Base-by-base conservation (phyloP, 208 protist genomes). In the Leptomonas pyrrhocoris region DNA sequence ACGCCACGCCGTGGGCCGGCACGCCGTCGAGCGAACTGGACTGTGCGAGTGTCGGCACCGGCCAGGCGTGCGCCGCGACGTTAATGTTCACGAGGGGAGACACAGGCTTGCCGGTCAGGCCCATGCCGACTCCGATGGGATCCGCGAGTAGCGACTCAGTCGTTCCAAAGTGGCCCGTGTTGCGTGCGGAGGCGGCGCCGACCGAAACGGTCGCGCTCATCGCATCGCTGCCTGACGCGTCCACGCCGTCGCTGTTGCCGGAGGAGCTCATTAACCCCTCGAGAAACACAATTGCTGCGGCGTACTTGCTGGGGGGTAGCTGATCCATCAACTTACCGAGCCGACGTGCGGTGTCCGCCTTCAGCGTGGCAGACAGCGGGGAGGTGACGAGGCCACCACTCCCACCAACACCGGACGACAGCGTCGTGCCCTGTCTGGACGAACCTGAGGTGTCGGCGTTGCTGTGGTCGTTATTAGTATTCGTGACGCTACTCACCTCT, bases 281-380 rank as follows among this genome's bases (percentile, higher is more conserved):
- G 7, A 94, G 30, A 45, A 92, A 92, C 0, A 85, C 84, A 27
- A 87, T 66, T 0, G 79, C 84, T 5, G 86, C 77, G 9, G 77
- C 66, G 56, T 89, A 84, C 64, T 89, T 81, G 57, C 19, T 64
- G 12, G 51, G n/a, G 16, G 89, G 79, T 30, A 94, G 76, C 38
- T 82, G 80, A n/a, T 57, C 48, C 25, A 92, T 70, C 34, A 86
- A 57, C 25, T 74, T 68, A 27, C 80, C 55, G 0, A 90, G 31
- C 16, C 80, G 69, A 46, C 70, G 38, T 25, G 48, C 63, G 50
- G 67, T 49, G 48, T 83, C 71, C 15, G 16, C 21, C 42, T 56
- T 67, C 46, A 77, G 27, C 27, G 62, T 46, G 11, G 46, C 18
- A 25, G 68, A 59, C 40, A 68, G n/a, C 18, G 58, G 56, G 21